A percentile compares a stretch with the other conserved stretches of the same genome.
Conservation (phyloP, 2,329 filamentous ascomycete species). For the Aspergillus quadricinctus region DNA sequence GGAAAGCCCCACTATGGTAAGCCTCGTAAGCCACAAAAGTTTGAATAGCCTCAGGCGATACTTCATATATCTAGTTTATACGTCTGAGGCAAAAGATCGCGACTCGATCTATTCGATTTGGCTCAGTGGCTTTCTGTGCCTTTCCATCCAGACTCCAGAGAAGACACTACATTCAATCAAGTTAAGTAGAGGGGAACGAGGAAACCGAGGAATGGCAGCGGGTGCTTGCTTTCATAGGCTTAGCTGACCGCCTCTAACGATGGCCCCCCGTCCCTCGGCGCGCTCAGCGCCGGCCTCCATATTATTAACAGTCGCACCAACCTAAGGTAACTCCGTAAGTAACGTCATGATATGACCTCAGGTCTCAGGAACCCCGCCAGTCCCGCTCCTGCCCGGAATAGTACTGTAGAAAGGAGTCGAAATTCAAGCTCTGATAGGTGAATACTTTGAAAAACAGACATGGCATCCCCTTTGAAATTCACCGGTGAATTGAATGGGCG, state of each 20-base stretch:
- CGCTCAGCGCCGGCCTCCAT: background rate
- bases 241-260: constrained; percentile 7
- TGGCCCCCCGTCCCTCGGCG: constrained; percentile 9
- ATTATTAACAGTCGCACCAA: background rate
- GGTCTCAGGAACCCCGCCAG: background rate
- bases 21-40: background rate
- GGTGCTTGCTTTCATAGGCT: constrained; percentile 8
- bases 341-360: constrained; percentile 21
- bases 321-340: too few relatives aligned
- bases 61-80: too few relatives aligned
- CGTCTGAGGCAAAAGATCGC: background rate
- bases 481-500: constrained; percentile 1
- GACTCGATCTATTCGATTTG: background rate
- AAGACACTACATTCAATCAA: constrained; percentile 1
- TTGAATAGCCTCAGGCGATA: background rate
- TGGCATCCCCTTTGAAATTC: background rate
- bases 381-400: background rate
- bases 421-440: background rate
- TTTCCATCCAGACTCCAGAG: constrained; percentile 7
- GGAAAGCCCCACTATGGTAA: background rate
- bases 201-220: constrained; percentile 5
- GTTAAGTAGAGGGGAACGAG: constrained; percentile 1
- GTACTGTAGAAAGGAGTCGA: background rate
- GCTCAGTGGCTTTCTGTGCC: constrained; percentile 3
- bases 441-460: background rate